phyloP scores from a whole-genome alignment of 495 filamentous ascomycete species.

The Ascobolus immersus region DNA sequence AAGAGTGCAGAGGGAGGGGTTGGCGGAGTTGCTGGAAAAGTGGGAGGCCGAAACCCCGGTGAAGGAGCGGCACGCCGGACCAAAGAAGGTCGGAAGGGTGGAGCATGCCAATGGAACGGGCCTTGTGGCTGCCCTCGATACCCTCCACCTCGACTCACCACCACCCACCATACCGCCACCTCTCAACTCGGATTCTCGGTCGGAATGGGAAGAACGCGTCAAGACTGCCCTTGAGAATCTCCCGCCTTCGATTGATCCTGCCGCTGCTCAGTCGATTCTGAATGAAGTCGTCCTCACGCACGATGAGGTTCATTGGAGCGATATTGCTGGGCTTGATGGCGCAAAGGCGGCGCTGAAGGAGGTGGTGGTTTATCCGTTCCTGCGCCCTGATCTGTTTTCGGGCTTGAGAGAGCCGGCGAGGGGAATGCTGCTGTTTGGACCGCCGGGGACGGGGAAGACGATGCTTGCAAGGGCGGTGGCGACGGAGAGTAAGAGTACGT shows the following conservation, averaged over 20 bases:
- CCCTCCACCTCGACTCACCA: too few relatives aligned
- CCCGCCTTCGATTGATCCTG: slow-evolving; percentile 52
- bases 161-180: too few relatives aligned
- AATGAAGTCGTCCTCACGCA: slow-evolving; percentile 91
- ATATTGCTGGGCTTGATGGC: slow-evolving; percentile 71
- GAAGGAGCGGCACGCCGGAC: too few relatives aligned
- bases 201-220: slow-evolving; percentile 26
- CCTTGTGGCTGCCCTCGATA: too few relatives aligned
- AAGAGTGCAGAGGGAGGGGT: too few relatives aligned
- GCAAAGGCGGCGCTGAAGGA: slow-evolving; percentile 89
- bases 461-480: slow-evolving; percentile 93
- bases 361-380: slow-evolving; percentile 89
- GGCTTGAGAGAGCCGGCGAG: slow-evolving; percentile 80
- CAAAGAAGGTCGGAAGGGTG: too few relatives aligned
- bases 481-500: slow-evolving; percentile 82
- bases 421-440: slow-evolving; percentile 90
- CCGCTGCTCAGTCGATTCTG: slow-evolving; percentile 68
- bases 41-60: too few relatives aligned
- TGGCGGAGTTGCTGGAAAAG: too few relatives aligned
- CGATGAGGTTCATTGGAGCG: slow-evolving; percentile 85
- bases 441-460: slow-evolving; percentile 90
- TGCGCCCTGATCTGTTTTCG: slow-evolving; percentile 86
- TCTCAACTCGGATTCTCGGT: slow-evolving; percentile 17
- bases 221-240: slow-evolving; percentile 45
- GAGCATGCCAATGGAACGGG: too few relatives aligned